Evolutionary conservation across 768 basidiomycete species (phyloP), one percentile per base, ranked within the genome.

Genomic region (Gelatoporia subvermispora): DNA sequence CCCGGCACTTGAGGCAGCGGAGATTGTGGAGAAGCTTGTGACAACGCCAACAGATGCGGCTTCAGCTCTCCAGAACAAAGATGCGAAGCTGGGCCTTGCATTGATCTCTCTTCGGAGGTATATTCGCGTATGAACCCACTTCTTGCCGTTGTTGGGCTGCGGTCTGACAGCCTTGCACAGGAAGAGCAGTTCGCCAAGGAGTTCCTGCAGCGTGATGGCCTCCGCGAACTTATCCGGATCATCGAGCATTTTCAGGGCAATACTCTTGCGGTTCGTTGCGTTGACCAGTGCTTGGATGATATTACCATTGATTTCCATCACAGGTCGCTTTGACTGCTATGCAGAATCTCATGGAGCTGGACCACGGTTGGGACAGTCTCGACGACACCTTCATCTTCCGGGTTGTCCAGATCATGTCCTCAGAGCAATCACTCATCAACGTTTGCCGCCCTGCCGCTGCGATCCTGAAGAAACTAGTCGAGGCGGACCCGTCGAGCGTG

Each of bases 361-460:
- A 89, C 41, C 82, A 86, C 52, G 91, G 90, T 39, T 93, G 88
- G 89, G 74, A 79, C 1, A 72, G 70, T n/a, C 75, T 94, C 4
- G 79, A 82, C 52, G 74, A 81, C 45, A 64, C 66, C 7, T 93
- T 95, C 66, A 88, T 93, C 45, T 74, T 81, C 57, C 78, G 79
- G 63, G 78, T 93, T 43, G 89, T 91, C 15, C 79, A 84, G 58
- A 85, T 88, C 55, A 73, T 91, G 21, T 81, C 88, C 0, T 87
- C 88, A 0, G 72, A 85, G 0, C 73, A 77, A 35, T 87, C 86
- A 10, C 76, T 84, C 16, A 84, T 94, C 72, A 96, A 96, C 52
- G 89, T 94, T 50, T 90, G 88, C 58, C 84, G 92, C 4, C 93
- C 93, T 28, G 93, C 92, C 1, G 93, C 89, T 37, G 83, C 88